Percentiles rank a stretch among this genome's conserved stretches.
Conservation (phyloP, 129 eudicot species). For the Lactuca sativa region DNA sequence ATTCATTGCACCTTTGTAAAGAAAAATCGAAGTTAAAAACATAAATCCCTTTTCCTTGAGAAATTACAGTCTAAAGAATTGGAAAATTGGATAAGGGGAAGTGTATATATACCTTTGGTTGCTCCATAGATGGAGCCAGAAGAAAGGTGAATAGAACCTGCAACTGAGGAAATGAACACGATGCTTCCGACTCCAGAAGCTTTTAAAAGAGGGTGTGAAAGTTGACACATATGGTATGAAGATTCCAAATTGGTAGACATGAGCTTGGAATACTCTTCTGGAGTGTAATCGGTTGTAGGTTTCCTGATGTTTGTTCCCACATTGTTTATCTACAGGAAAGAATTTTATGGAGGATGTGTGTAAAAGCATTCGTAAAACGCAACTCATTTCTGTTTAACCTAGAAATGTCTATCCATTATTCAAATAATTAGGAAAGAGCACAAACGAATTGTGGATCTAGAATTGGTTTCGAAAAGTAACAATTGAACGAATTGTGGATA, state of each 20-base stretch:
- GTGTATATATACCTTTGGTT: conserved; percentile 46
- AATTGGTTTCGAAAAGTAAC: too few relatives aligned
- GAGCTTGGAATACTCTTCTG: not conserved
- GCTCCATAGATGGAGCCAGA: conserved; percentile 6
- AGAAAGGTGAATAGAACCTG: not conserved
- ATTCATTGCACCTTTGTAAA: conserved; percentile 68
- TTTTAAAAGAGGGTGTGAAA: conserved; percentile 12
- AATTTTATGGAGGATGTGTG: not conserved
- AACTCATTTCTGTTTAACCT: too few relatives aligned
- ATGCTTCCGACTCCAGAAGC: conserved; percentile 22
- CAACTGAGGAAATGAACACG: conserved; percentile 25
- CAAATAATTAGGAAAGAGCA: too few relatives aligned
- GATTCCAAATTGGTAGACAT: conserved; percentile 32
- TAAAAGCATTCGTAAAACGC: too few relatives aligned
- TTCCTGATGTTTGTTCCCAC: conserved; percentile 1
- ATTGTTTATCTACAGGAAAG: conserved; percentile 20
- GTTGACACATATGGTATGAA: conserved; percentile 17
- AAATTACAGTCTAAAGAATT: too few relatives aligned
- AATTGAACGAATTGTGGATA: too few relatives aligned
- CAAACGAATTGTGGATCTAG: too few relatives aligned
- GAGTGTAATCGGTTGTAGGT: not conserved
- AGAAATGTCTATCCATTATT: too few relatives aligned
- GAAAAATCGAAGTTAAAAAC: not conserved
- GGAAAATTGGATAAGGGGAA: too few relatives aligned
- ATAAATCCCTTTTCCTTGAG: not conserved